Evolutionary conservation across 1,284 basidiomycete species (phyloP).

Genomic region (Flammula alnicola): DNA sequence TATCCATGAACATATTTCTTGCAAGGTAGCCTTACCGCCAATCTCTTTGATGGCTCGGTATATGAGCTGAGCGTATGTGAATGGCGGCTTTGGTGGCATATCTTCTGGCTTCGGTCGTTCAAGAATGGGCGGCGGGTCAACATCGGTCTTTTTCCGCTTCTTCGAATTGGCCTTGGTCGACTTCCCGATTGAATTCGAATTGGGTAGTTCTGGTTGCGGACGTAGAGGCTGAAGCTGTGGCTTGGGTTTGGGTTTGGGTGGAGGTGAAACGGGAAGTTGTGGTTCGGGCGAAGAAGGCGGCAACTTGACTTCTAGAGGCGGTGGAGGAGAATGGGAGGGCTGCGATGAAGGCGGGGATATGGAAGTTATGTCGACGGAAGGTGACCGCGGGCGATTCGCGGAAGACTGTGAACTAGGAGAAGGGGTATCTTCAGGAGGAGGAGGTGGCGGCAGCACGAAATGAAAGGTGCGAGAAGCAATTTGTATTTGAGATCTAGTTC

Average conservation of each 20-base stretch:
- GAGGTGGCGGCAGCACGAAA: constrained; percentile 87
- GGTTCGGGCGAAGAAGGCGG: constrained; percentile 39
- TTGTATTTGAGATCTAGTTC: constrained; percentile 91
- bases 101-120: constrained; percentile 66
- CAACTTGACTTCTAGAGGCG: constrained; percentile 44
- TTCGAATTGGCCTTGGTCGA: constrained; percentile 52
- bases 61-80: constrained; percentile 81
- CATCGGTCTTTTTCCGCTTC: constrained; percentile 74
- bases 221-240: constrained; percentile 31
- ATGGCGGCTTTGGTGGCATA: constrained; percentile 78
- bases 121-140: constrained; percentile 41
- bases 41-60: constrained; percentile 79
- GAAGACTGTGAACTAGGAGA: constrained; percentile 75
- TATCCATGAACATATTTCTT: constrained; percentile 93
- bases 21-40: constrained; percentile 85
- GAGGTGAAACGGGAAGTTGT: constrained; percentile 58
- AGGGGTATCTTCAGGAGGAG: constrained; percentile 73
- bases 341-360: constrained; percentile 82
- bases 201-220: constrained; percentile 51
- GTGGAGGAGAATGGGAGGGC: constrained; percentile 72
- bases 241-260: constrained; percentile 43
- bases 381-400: constrained; percentile 61
- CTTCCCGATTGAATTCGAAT: constrained; percentile 63
- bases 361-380: constrained; percentile 80
- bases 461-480: constrained; percentile 98